These are phyloP conservation scores for Piedraia hortae DNA, from an alignment of 2,329 filamentous ascomycete genomes.

Conservation along the genomic window DNA sequence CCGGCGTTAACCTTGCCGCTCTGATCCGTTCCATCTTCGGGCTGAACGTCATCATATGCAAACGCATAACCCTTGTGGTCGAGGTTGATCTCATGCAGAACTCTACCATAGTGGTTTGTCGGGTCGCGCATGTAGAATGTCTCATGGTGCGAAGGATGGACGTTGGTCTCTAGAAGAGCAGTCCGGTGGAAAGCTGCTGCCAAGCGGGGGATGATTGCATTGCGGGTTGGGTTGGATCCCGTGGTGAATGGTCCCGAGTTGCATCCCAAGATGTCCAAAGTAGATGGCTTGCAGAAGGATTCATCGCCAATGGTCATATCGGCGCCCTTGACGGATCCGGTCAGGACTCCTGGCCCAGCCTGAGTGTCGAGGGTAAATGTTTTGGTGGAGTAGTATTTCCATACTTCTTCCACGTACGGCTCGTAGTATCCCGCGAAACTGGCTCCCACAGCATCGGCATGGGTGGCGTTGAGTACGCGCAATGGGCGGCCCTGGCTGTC, in stretches of 20 bases:
- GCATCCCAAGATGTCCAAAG: constrained; percentile 39
- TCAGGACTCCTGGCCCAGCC: constrained; percentile 26
- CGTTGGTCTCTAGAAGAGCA: constrained; percentile 28
- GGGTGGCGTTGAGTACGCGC: constrained; percentile 20
- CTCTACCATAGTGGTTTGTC: constrained; percentile 30
- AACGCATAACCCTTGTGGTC: constrained; percentile 38
- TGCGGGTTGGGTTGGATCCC: constrained; percentile 16
- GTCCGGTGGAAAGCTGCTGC: constrained; percentile 51
- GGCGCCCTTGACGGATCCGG: constrained; percentile 21
- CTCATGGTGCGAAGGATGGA: constrained; percentile 13
- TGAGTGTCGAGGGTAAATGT: constrained; percentile 35
- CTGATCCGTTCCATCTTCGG: constrained; percentile 27
- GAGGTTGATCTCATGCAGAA: constrained; percentile 31
- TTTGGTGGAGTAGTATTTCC: constrained; percentile 20
- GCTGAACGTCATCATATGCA: constrained; percentile 32
- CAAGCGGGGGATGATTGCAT: constrained; percentile 44
- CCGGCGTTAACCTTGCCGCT: constrained; percentile 23
- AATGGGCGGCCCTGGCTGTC: constrained; percentile 13
- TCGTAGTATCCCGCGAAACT: constrained; percentile 28
- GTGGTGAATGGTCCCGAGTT: constrained; percentile 34
- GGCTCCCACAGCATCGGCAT: constrained; percentile 19
- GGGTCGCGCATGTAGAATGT: constrained; percentile 12
- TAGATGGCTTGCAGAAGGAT: constrained; percentile 29
- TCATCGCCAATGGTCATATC: constrained; percentile 19
- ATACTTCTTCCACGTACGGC: constrained; percentile 24